phyloP scores from a whole-genome alignment of 2,329 filamentous ascomycete species.

The Colletotrichum tofieldiae region DNA sequence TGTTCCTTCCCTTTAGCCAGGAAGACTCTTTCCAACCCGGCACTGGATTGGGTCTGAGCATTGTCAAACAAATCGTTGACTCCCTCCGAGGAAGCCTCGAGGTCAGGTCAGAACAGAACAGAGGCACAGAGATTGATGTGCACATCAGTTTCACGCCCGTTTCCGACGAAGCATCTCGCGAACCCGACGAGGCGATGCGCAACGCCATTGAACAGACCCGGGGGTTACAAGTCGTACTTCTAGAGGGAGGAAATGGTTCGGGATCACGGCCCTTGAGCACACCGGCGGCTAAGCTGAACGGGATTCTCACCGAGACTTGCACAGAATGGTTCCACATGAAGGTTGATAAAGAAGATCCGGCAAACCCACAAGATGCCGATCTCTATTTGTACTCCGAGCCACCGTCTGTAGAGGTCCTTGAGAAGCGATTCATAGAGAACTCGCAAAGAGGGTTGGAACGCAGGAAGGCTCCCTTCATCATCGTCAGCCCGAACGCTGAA shows the following conservation, averaged over 20 bases:
- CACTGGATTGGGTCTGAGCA: slow-evolving; percentile 74
- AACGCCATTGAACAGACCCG: slow-evolving; percentile 39
- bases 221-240: slow-evolving; percentile 44
- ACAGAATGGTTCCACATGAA: slow-evolving; percentile 55
- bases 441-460: slow-evolving; percentile 1
- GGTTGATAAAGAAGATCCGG: slow-evolving; percentile 44
- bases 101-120: slow-evolving; percentile 66
- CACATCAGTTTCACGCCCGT: slow-evolving; percentile 57
- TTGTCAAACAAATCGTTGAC: slow-evolving; percentile 74
- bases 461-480: slow-evolving; percentile 47
- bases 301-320: slow-evolving; percentile 51
- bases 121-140: slow-evolving; percentile 70
- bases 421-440: slow-evolving; percentile 43
- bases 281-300: slow-evolving; percentile 48
- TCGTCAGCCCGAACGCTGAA: slow-evolving; percentile 50
- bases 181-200: slow-evolving; percentile 38
- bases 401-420: slow-evolving; percentile 45
- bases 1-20: slow-evolving; percentile 76
- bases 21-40: slow-evolving; percentile 74
- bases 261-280: slow-evolving; percentile 8
- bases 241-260: slow-evolving; percentile 36
- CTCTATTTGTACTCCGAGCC: slow-evolving; percentile 50
- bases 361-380: slow-evolving; percentile 41
- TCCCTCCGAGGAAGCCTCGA: slow-evolving; percentile 73
- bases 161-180: slow-evolving; percentile 40